phyloP scores from a whole-genome alignment of 257 asterid species.

The Echites panduratus region DNA sequence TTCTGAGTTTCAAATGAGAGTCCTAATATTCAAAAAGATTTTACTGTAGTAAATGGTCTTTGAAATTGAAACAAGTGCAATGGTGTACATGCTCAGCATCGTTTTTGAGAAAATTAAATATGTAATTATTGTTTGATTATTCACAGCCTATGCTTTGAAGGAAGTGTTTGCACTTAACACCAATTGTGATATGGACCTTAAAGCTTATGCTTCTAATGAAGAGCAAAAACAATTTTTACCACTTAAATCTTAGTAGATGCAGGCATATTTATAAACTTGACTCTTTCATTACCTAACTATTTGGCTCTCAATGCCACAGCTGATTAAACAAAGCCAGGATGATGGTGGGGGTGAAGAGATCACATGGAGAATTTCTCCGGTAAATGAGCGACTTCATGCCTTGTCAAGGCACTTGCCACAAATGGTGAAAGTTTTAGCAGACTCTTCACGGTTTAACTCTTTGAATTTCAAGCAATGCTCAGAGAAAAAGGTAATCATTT shows the following conservation, averaged over 20 bases:
- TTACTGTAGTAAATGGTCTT: not conserved
- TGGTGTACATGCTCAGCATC: not conserved
- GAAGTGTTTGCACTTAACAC: not conserved
- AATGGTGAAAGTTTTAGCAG: constrained; percentile 63
- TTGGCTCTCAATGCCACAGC: constrained; percentile 30
- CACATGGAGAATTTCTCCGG: constrained; percentile 92
- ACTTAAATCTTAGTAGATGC: not conserved
- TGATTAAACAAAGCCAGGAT: constrained; percentile 94
- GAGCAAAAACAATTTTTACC: not conserved
- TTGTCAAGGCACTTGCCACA: constrained; percentile 65
- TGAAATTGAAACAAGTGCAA: not conserved
- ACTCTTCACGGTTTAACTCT: constrained; percentile 72
- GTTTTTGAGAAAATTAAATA: not conserved
- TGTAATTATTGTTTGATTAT: not conserved
- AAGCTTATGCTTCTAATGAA: not conserved
- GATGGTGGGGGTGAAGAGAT: constrained; percentile 72
- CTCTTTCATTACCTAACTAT: constrained; percentile 1
- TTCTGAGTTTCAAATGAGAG: not conserved
- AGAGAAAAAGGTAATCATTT: constrained; percentile 43
- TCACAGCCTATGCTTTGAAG: not conserved
- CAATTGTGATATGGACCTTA: not conserved
- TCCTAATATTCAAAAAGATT: not conserved
- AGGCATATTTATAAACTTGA: not conserved
- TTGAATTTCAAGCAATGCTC: constrained; percentile 64
- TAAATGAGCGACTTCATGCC: constrained; percentile 74